Conservation (phyloP, 2,329 filamentous ascomycete species). For the Lecanoromycetidae sp. region DNA sequence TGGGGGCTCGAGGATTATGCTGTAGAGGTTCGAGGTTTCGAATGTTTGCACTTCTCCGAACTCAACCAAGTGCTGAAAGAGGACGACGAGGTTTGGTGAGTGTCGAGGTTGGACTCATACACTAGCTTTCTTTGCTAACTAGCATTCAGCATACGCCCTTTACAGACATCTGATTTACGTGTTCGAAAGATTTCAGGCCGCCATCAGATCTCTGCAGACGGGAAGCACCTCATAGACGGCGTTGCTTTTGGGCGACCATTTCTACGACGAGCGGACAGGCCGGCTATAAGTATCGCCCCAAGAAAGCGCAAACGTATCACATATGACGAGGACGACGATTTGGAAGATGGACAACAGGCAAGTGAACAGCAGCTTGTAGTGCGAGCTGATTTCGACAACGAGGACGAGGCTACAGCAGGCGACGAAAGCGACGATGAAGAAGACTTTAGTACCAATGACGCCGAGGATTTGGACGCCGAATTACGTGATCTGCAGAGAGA, state of each 20-base stretch:
- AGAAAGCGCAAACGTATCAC: conserved; percentile 53
- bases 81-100: conserved; percentile 71
- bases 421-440: conserved; percentile 21
- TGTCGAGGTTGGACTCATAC: conserved; percentile 16
- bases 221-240: conserved; percentile 73
- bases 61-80: conserved; percentile 60
- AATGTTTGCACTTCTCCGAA: conserved; percentile 75
- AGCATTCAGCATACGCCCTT: conserved; percentile 56
- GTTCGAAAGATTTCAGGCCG: conserved; percentile 63
- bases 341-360: conserved; percentile 21
- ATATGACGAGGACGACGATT: conserved; percentile 25
- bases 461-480: conserved; percentile 23
- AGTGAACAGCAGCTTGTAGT: conserved; percentile 23
- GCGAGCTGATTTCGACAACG: conserved; percentile 23
- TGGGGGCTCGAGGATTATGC: conserved; percentile 88
- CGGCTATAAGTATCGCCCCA: conserved; percentile 58
- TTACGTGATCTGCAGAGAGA: conserved; percentile 19
- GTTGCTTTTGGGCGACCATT: conserved; percentile 68
- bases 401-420: conserved; percentile 17
- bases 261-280: conserved; percentile 49
- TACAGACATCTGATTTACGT: conserved; percentile 62
- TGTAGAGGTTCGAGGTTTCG: conserved; percentile 66
- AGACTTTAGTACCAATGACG: conserved; percentile 22
- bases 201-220: conserved; percentile 66
- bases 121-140: neutral